These are phyloP conservation scores for Nigrospora oryzae DNA, from an alignment of 2,329 filamentous ascomycete genomes.

Conservation along the genomic window DNA sequence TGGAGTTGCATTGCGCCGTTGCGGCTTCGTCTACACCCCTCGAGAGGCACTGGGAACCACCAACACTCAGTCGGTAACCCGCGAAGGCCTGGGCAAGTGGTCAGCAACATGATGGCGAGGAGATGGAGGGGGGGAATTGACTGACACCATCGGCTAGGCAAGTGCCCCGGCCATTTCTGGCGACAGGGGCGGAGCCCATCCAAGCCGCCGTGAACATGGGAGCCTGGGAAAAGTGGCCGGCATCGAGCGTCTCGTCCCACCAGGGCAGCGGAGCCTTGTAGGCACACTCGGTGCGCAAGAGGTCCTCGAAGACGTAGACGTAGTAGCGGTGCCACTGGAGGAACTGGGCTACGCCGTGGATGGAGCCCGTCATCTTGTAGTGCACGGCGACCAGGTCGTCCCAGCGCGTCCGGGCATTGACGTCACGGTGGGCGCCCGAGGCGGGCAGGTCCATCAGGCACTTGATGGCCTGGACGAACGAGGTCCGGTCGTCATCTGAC, in stretches of 20 bases:
- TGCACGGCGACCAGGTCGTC: slow-evolving; percentile 29
- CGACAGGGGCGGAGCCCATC: slow-evolving; percentile 18
- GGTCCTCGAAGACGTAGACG: slow-evolving; percentile 22
- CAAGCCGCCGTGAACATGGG: slow-evolving; percentile 19
- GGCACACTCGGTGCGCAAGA: slow-evolving; percentile 20
- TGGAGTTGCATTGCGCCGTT: slow-evolving; percentile 18
- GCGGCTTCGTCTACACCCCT: slow-evolving; percentile 22
- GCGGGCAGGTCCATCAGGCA: slow-evolving; percentile 23
- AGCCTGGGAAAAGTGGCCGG: slow-evolving; percentile 20
- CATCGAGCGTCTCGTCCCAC: slow-evolving; percentile 29
- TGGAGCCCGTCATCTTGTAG: slow-evolving; percentile 20
- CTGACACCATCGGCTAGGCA: slow-evolving; percentile 23
- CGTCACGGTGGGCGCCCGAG: slow-evolving; percentile 12
- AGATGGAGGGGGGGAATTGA: neutral
- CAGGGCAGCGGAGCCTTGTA: slow-evolving; percentile 26
- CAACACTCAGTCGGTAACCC: slow-evolving; percentile 18
- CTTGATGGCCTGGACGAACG: slow-evolving; percentile 23
- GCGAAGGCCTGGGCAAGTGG: slow-evolving; percentile 16
- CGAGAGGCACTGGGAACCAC: slow-evolving; percentile 21
- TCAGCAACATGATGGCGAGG: neutral
- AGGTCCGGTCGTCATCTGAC: slow-evolving; percentile 15
- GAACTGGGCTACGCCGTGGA: slow-evolving; percentile 25
- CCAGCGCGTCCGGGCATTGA: slow-evolving; percentile 20
- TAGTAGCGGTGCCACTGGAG: slow-evolving; percentile 31
- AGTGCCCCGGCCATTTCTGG: slow-evolving; percentile 17